phyloP scores from a whole-genome alignment of 169 alveolate species.

The Eimeria zaria region DNA sequence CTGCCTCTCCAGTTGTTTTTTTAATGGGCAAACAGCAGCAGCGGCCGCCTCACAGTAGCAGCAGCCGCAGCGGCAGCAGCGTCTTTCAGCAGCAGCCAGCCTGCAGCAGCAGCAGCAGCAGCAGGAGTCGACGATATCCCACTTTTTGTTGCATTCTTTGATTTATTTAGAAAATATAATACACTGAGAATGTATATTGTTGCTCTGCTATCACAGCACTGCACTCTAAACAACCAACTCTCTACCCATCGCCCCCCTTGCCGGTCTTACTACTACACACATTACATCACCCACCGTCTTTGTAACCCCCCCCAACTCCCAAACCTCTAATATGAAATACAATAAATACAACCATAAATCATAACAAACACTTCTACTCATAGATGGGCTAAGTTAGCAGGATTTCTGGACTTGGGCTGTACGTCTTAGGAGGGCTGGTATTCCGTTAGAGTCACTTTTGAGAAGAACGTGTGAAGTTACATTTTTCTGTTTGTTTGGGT shows the following conservation, averaged over 20 bases:
- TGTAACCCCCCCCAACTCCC: no score
- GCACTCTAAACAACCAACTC: neutral
- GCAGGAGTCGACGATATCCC: neutral
- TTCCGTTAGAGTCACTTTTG: no score
- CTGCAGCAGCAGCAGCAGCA: neutral
- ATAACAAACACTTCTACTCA: no score
- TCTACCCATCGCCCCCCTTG: neutral
- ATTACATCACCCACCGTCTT: no score
- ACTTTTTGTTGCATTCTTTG: neutral
- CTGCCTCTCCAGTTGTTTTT: neutral
- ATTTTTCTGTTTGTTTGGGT: no score
- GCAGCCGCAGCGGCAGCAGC: slow-evolving; percentile 10
- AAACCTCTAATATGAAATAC: no score
- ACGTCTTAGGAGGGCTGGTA: no score
- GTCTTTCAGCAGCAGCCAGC: neutral
- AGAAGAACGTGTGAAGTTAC: no score
- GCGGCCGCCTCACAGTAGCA: neutral
- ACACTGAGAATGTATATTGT: neutral
- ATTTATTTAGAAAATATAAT: neutral
- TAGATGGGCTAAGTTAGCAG: no score
- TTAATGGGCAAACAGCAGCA: neutral
- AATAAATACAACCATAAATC: no score
- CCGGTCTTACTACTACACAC: neutral
- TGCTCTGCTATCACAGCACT: neutral
- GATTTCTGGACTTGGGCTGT: no score